Base-by-base conservation (phyloP, 768 basidiomycete genomes). In the Trichaptum fuscoviolaceum region DNA sequence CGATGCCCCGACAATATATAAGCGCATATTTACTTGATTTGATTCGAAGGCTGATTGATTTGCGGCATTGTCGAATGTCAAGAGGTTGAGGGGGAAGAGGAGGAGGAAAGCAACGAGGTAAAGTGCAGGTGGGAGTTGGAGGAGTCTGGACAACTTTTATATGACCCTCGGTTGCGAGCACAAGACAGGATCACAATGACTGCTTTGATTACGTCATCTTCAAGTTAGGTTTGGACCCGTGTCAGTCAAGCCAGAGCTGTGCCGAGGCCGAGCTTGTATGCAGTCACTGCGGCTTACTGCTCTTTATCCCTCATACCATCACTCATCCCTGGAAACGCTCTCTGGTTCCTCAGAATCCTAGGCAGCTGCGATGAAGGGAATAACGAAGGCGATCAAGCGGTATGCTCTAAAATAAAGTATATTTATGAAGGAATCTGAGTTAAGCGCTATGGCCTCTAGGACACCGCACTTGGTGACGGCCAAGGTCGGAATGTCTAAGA, bases 401-500 rank as follows among this genome's bases (percentile, higher is more conserved):
- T 91, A 76, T 34, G 80, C 74, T 57, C 10, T 26, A 24, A 63
- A 3, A 8, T 26, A 23, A 36, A 27, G 9, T 20, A 35, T 66
- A 6, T 36, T 23, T 42, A 17, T 23, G 25, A 6, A 20, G 17
- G 24, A 27, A 18, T 8, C 17, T 26, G 58, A 65, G 57, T n/a
- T 30, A 34, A 57, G 68, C 34, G 36, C 64, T 30, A 59, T 63
- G 35, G 63, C n/a, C 25, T 36, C 74, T 3, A 94, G 96, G 73
- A 95, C 96, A 65, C 97, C 97, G 73, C 94, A 95, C 78, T 79
- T 93, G 73, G 81, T 99, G 75, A 93, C 91, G 66, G 84, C 85
- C 72, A 92, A 88, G 81, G 89, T 91, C 71, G 97, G 97, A 34
- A 90, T 95, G 86, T 77, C 95, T 36, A 96, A 96, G 85, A 96